Evolutionary conservation across 2,329 filamentous ascomycete genomes (phyloP).

Genomic region (Fonsecaea multimorphosa): DNA sequence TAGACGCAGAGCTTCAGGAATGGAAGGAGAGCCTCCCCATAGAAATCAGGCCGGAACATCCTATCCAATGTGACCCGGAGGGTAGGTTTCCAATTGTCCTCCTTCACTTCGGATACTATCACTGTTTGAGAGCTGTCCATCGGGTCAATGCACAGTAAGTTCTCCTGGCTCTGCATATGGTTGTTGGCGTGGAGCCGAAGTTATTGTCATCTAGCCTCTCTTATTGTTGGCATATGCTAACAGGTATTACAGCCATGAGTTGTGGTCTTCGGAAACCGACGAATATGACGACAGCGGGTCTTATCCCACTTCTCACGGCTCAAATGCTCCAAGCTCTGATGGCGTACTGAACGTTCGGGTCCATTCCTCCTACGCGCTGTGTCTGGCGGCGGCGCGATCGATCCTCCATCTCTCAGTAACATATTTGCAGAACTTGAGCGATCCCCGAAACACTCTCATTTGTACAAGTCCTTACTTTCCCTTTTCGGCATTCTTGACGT

Average conservation of each 20-base stretch:
- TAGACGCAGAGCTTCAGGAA: slow-evolving; percentile 30
- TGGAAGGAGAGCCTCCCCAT: slow-evolving; percentile 25
- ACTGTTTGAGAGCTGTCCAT: slow-evolving; percentile 23
- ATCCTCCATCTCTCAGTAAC: slow-evolving; percentile 16
- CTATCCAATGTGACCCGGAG: slow-evolving; percentile 17
- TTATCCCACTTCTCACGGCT: neutral
- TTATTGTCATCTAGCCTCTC: neutral
- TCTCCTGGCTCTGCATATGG: neutral
- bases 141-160: slow-evolving; percentile 20
- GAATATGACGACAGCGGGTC: neutral
- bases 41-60: slow-evolving; percentile 24
- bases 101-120: slow-evolving; percentile 27
- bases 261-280: slow-evolving; percentile 21
- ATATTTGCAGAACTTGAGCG: slow-evolving; percentile 15
- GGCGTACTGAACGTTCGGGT: neutral
- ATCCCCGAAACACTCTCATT: slow-evolving; percentile 18
- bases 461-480: slow-evolving; percentile 25
- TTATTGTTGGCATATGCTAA: neutral
- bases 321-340: neutral
- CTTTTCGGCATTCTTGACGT: slow-evolving; percentile 15
- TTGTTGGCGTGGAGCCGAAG: neutral
- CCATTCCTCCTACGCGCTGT: slow-evolving; percentile 22
- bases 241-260: slow-evolving; percentile 13
- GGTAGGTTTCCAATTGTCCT: slow-evolving; percentile 15
- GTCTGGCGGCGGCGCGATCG: slow-evolving; percentile 22